Evolutionary conservation across 192 early-diverging fungal genomes (phyloP).

Genomic region (Lobosporangium transversale): DNA sequence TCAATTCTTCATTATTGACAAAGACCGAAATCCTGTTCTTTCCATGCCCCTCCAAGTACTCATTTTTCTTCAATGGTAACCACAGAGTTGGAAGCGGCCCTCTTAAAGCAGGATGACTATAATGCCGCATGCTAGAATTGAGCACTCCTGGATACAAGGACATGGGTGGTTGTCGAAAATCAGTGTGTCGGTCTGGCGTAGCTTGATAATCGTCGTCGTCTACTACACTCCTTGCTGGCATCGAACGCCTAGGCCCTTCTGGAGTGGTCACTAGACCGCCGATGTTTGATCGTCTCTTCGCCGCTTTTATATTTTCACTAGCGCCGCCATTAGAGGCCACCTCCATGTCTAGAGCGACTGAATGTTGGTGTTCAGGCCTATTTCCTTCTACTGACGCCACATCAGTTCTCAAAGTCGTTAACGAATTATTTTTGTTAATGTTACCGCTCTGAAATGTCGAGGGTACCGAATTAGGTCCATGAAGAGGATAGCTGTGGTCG

Average conservation of each 20-base stretch:
- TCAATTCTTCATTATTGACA: not conserved
- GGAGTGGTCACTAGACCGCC: not conserved
- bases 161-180: constrained; percentile 79
- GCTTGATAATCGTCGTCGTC: constrained; percentile 75
- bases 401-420: constrained; percentile 2
- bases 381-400: not conserved
- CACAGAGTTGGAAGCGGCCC: constrained; percentile 76
- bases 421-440: not conserved
- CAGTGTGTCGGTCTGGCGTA: constrained; percentile 70
- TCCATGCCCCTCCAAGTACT: not conserved
- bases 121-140: constrained; percentile 75
- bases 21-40: not conserved
- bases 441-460: not conserved
- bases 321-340: too few relatives aligned
- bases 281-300: too few relatives aligned
- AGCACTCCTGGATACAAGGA: constrained; percentile 75
- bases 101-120: constrained; percentile 72
- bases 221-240: constrained; percentile 45
- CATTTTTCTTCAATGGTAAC: constrained; percentile 67
- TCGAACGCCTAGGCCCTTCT: not conserved
- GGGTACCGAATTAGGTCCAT: too few relatives aligned
- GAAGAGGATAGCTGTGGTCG: not conserved
- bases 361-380: constrained; percentile 8
- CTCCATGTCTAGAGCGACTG: constrained; percentile 8
- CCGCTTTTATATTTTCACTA: not conserved